phyloP scores from a whole-genome alignment of 1,284 basidiomycete genomes.

The Fomitopsis palustris region DNA sequence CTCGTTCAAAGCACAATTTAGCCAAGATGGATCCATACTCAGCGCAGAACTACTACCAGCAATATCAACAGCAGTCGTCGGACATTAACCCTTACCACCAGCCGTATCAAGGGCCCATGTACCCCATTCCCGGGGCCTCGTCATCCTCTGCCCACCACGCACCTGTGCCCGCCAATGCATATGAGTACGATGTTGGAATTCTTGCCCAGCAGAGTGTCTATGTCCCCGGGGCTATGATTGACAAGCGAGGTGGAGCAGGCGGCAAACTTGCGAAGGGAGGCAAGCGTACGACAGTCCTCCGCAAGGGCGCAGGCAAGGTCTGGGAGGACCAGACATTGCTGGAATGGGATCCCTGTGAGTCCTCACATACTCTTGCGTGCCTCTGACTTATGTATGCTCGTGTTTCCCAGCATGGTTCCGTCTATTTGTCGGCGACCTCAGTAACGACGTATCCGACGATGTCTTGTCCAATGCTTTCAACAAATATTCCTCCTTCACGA shows the following conservation, averaged over 20 bases:
- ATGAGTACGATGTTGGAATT: constrained; percentile 86
- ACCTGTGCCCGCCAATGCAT: constrained; percentile 85
- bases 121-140: constrained; percentile 51
- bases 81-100: constrained; percentile 78
- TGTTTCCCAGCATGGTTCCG: constrained; percentile 86
- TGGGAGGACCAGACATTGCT: constrained; percentile 98
- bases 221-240: constrained; percentile 83
- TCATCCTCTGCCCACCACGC: constrained; percentile 64
- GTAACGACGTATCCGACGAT: constrained; percentile 97
- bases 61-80: constrained; percentile 43
- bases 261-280: constrained; percentile 86
- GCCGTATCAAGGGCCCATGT: constrained; percentile 73
- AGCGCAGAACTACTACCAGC: constrained; percentile 36
- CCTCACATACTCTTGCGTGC: not conserved
- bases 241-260: constrained; percentile 79
- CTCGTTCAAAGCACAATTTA: not conserved
- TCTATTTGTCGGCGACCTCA: constrained; percentile 96
- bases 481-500: constrained; percentile 90
- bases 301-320: constrained; percentile 92
- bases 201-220: constrained; percentile 86
- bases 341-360: constrained; percentile 96
- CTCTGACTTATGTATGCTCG: constrained; percentile 12
- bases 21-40: constrained; percentile 43
- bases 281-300: constrained; percentile 89
- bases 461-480: constrained; percentile 90